Base-by-base conservation (phyloP, 495 filamentous ascomycete genomes). In the Annulohypoxylon maeteangense region DNA sequence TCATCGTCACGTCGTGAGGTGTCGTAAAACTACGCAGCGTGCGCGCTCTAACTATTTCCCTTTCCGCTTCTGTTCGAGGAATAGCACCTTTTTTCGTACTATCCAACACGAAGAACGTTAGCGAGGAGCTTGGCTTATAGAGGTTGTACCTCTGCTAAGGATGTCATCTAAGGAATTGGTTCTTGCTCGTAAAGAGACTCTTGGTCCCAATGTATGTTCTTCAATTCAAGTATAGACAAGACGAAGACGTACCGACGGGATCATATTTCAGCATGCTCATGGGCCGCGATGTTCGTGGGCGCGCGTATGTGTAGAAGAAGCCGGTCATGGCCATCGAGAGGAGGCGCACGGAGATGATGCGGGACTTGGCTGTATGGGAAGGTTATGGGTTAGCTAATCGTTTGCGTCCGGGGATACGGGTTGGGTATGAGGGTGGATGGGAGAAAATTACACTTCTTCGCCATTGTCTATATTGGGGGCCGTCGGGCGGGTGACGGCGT, bases 231-330 rank as follows among this genome's bases (percentile, higher is more conserved):
- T 29, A 36, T 38, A 12, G 14, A 32, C 2, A 22, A 27, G 48
- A 48, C 1, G 22, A 29, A 18, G 42, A 84, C 93, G 81, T 92
- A 92, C 97, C 92, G 74, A 99, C 92, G 64, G 96, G 96, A 82
- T 99, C 96, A 80, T 99, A 98, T 83, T 99, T 99, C 70, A 98
- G 85, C 94, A 98, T 97, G 82, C 92, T 95, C 80, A 98, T 87
- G 38, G 96, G 95, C 40, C 90, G 84, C 63, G 94, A 86, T 23
- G 85, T 83, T 55, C 96, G 90, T 14, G 94, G 94, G 31, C 96
- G 91, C 59, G 91, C 86, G 78, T 94, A 87, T 60, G 92, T 96
- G 79, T 92, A 92, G 85, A 93, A 99, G 85, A 91, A 99, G 74
- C 96, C 96, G 12, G 96, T 99, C 89, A 97, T 90, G 67, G 96